These are phyloP conservation scores for Colletotrichum scovillei DNA, from an alignment of 2,329 filamentous ascomycete genomes.

Conservation along the genomic window DNA sequence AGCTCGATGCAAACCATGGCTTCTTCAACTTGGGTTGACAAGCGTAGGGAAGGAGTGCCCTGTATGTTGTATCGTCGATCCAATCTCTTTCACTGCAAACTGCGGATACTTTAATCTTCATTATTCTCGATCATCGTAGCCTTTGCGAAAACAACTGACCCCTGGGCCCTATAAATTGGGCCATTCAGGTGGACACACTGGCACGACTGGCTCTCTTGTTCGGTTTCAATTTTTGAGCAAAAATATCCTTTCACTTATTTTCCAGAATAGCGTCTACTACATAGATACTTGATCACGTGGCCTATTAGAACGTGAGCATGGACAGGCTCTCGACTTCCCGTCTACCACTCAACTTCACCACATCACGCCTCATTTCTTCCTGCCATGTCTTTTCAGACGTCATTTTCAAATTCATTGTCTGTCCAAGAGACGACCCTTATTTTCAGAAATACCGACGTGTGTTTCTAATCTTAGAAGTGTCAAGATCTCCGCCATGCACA, in stretches of 20 bases:
- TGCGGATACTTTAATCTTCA: no score
- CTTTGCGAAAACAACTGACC: no score
- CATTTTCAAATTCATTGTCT: background rate
- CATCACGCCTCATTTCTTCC: background rate
- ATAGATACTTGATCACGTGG: background rate
- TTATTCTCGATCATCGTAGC: no score
- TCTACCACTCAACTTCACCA: background rate
- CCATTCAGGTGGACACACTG: no score
- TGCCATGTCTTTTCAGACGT: background rate
- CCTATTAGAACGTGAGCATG: background rate
- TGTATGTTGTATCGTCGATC: no score
- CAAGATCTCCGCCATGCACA: conserved; percentile 30
- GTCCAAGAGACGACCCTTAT: background rate
- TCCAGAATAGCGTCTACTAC: no score
- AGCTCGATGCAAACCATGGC: no score
- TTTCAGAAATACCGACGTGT: background rate
- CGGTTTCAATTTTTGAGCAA: background rate
- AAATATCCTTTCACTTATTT: background rate
- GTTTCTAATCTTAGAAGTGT: conserved; percentile 27
- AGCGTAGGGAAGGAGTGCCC: no score
- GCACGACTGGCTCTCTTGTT: background rate
- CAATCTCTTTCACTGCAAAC: no score
- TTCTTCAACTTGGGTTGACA: no score
- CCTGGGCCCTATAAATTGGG: no score
- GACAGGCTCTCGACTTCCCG: background rate